Base-by-base conservation (phyloP, 2,329 filamentous ascomycete genomes). In the Periconia sp. region DNA sequence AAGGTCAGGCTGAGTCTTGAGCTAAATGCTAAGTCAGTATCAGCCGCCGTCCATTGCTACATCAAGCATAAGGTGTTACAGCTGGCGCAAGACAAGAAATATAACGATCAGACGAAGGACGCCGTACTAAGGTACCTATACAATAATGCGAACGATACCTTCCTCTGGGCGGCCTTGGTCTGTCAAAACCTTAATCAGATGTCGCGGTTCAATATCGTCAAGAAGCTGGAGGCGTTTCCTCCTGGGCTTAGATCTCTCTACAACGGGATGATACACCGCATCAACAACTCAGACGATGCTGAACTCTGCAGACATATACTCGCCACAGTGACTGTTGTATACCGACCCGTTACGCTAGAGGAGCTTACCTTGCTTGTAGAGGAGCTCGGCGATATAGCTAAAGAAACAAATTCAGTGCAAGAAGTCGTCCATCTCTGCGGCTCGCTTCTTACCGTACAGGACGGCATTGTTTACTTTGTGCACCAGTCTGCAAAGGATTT, bases 401-500 rank as follows among this genome's bases (percentile, higher is more conserved):
- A 54, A 5, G 48, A 63, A 19, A 13, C 33, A 7, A 44, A 60
- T 8, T 42, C 51, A 1, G 10, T 74, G 2, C 9, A 45, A 11
- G 51, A 71, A 3, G 55, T 75, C 5, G 63, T 79, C 13, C 40
- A 52, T 0, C 18, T 51, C 2, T 79, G 74, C 54, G 73, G 74
- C 23, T 79, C 73, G 13, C 48, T 52, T 30, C 50, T 52, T n/a
- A 52, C 50, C 2, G 2, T 48, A 3, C 44, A 35, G 14, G 31
- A 42, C 17, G 15, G 31, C 19, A 52, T 33, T 3, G 45, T 52
- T 31, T 52, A 48, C 45, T 52, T 76, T 49, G 65, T 79, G 1
- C 75, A 79, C 52, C 71, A 76, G 48, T 78, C 76, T 1, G 77
- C 74, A 0, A 76, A 77, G 53, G 76, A 79, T 10, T 76, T 66